phyloP scores from a whole-genome alignment of 2,329 filamentous ascomycete genomes.

The Chalara sp. region DNA sequence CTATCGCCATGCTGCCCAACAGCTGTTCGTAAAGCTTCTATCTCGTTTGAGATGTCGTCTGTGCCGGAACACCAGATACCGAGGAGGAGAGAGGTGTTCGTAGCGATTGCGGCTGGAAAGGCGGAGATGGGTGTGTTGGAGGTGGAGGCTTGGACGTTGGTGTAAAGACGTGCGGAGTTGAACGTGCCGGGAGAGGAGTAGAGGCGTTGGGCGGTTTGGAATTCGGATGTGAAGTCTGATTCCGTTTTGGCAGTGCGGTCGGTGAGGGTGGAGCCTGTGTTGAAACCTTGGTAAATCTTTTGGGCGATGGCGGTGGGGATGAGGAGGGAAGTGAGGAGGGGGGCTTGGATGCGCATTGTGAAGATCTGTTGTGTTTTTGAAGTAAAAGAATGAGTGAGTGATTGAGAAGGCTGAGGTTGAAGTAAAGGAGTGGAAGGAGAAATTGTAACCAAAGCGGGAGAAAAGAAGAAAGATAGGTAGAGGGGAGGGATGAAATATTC shows the following conservation, averaged over 20 bases:
- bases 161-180: background rate
- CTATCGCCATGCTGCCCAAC: conserved; percentile 55
- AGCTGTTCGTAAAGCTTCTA: conserved; percentile 57
- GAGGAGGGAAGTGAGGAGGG: no score
- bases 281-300: no score
- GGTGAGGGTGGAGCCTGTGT: no score
- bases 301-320: no score
- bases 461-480: no score
- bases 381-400: no score
- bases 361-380: no score
- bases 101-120: conserved; percentile 74
- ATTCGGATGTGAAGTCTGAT: background rate
- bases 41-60: background rate
- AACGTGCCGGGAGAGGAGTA: background rate
- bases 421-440: no score
- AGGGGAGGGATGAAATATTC: no score
- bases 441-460: no score
- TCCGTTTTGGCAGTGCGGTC: background rate
- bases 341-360: no score
- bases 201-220: background rate
- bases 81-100: conserved; percentile 71
- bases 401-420: no score
- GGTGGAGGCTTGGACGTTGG: background rate
- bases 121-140: conserved; percentile 31
- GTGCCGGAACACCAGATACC: conserved; percentile 32